Base-by-base conservation (phyloP, 139 green algal species). In the Marvania coccoides region DNA sequence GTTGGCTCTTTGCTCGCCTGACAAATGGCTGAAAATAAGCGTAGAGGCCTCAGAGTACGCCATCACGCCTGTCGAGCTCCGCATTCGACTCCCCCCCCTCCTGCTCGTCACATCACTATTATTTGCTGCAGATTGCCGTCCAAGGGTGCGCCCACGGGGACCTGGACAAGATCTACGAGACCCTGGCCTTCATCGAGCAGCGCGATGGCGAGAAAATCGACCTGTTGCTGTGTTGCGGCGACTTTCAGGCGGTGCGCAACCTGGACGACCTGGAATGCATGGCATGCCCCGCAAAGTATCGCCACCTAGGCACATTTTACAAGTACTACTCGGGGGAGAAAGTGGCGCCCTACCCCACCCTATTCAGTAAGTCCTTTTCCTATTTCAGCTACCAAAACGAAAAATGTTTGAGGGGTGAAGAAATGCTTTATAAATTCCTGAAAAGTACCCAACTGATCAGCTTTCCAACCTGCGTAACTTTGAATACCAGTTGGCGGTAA, bases 191-290 rank as follows among this genome's bases (percentile, higher is more conserved):
- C 13, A 60, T 95, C 15, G 87, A 95, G 59, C 65, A 74, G 46
- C 58, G 47, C 36, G 69, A 90, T 60, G 69, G 74, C 3, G 80
- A 70, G 26, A 87, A 89, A 26, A 87, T 95, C 6, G 93, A 98
- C 76, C 76, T 98, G 24, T 81, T 99, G 33, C 91, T 99, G 42
- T 96, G 87, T 78, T 98, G 94, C 63, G 95, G 95, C 4, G 95
- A 99, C 75, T 99, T 99, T 61, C 86, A 98, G 84, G 90, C 91
- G n/a, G 81, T 98, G 14, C 85, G 94, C 34, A 98, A 99, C 81
- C 39, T 87, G 60, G 84, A 92, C 39, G 94, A 99, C 75, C 64
- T 99, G 61, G 86, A 96, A 73, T 94, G 80, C 65, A 90, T 99
- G 83, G 84, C 90, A 26, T 89, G 87, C 55, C 94, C 92, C 7